Evolutionary conservation across 2,329 filamentous ascomycete species (phyloP).

Genomic region (Trichoderma brevicompactum): DNA sequence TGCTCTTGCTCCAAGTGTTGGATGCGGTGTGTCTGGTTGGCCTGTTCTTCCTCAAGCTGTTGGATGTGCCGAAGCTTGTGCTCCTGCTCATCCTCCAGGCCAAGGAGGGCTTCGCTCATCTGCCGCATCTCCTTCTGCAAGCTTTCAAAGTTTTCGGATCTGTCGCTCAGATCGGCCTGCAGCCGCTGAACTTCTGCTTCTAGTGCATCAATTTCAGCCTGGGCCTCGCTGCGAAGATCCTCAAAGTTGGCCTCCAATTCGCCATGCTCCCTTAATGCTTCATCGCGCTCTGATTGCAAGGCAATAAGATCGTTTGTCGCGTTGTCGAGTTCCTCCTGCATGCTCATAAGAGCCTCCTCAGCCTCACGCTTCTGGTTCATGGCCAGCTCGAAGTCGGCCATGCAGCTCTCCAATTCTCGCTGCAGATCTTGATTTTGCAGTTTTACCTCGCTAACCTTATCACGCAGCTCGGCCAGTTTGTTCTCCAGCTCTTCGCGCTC

Average conservation of each 20-base stretch:
- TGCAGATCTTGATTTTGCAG: constrained; percentile 89
- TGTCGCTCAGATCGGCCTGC: constrained; percentile 72
- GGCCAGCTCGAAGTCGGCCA: constrained; percentile 77
- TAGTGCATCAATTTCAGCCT: constrained; percentile 68
- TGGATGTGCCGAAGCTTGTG: constrained; percentile 78
- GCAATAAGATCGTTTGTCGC: constrained; percentile 79
- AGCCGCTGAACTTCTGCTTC: constrained; percentile 73
- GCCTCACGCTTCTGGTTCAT: constrained; percentile 65
- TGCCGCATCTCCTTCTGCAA: constrained; percentile 92
- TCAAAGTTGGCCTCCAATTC: constrained; percentile 66
- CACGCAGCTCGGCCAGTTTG: constrained; percentile 79
- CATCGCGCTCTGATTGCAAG: constrained; percentile 82
- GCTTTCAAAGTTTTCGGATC: constrained; percentile 86
- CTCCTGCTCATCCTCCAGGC: constrained; percentile 87
- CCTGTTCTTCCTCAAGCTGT: constrained; percentile 79
- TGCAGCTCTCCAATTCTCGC: constrained; percentile 76
- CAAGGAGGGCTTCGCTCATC: constrained; percentile 82
- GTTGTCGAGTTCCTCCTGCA: constrained; percentile 81
- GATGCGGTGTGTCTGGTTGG: constrained; percentile 76
- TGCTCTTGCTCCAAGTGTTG: constrained; percentile 83
- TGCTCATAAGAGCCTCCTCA: constrained; percentile 60
- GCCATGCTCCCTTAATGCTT: constrained; percentile 70
- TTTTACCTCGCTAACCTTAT: constrained; percentile 83
- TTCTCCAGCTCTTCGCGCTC: constrained; percentile 87
- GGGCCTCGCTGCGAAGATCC: constrained; percentile 63